phyloP scores from a whole-genome alignment of 257 asterid genomes.

The Cordia subcordata region DNA sequence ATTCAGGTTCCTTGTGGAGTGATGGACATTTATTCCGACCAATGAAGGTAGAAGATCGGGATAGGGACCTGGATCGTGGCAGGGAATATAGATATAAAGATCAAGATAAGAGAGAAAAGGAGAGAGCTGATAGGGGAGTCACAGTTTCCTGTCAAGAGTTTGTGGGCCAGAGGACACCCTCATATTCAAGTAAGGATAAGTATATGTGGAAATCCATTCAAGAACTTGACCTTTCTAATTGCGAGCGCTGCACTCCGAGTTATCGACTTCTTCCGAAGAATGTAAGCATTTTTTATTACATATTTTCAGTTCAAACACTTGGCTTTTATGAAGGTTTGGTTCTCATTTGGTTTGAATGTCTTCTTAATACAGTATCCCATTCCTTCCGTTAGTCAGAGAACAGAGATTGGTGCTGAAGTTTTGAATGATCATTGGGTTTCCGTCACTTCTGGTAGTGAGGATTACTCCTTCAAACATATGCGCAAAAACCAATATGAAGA shows the following conservation, averaged over 20 bases:
- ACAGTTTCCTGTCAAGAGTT: conserved; percentile 42
- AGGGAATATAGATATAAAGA: conserved; percentile 50
- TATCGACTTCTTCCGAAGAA: conserved; percentile 87
- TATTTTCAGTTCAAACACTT: conserved; percentile 12
- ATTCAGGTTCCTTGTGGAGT: conserved; percentile 59
- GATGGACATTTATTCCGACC: conserved; percentile 37
- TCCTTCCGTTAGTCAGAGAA: conserved; percentile 68
- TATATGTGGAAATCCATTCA: conserved; percentile 71
- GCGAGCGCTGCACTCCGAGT: conserved; percentile 88
- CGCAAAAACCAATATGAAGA: conserved; percentile 96
- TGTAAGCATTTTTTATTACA: conserved; percentile 40
- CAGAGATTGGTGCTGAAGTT: conserved; percentile 64
- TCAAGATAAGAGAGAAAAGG: conserved; percentile 52
- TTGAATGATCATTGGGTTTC: conserved; percentile 96
- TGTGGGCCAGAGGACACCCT: conserved; percentile 51
- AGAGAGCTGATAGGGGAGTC: conserved; percentile 50
- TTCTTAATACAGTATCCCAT: conserved; percentile 70
- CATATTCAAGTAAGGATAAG: conserved; percentile 67
- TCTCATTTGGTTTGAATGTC: conserved; percentile 24
- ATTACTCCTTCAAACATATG: conserved; percentile 96
- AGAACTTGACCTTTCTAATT: conserved; percentile 91
- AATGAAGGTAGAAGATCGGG: conserved; percentile 45
- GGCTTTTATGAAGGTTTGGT: conserved; percentile 13
- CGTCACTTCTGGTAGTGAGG: conserved; percentile 98
- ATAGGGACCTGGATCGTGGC: conserved; percentile 41